These are phyloP conservation scores for Talaromyces pinophilus DNA, from an alignment of 2,329 filamentous ascomycete species.

Conservation along the genomic window DNA sequence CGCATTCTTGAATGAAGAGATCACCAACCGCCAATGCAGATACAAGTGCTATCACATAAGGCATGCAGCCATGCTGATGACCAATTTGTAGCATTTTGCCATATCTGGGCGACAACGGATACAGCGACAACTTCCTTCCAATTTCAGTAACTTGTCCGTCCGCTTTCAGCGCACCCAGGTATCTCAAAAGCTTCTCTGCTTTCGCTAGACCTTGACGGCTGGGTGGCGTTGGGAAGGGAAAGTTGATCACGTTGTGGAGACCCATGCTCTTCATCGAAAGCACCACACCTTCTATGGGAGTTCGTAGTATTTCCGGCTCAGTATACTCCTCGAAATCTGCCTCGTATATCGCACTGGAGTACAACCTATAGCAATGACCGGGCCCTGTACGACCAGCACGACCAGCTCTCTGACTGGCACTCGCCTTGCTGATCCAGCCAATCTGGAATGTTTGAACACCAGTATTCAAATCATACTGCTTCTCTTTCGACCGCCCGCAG, in stretches of 20 bases:
- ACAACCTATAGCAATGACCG: slow-evolving; percentile 92
- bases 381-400: slow-evolving; percentile 94
- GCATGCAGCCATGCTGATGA: slow-evolving; percentile 76
- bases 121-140: slow-evolving; percentile 80
- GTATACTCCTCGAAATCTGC: slow-evolving; percentile 83
- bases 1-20: slow-evolving; percentile 79
- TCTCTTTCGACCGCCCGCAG: slow-evolving; percentile 87
- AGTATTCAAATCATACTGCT: slow-evolving; percentile 80
- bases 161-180: slow-evolving; percentile 75
- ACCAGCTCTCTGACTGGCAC: slow-evolving; percentile 85
- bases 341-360: slow-evolving; percentile 89
- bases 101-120: slow-evolving; percentile 87
- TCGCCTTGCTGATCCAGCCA: slow-evolving; percentile 96
- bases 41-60: slow-evolving; percentile 84
- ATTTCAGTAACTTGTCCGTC: slow-evolving; percentile 75
- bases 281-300: slow-evolving; percentile 89
- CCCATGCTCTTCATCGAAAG: slow-evolving; percentile 95
- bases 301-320: slow-evolving; percentile 83
- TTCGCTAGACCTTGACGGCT: slow-evolving; percentile 72
- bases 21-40: slow-evolving; percentile 86
- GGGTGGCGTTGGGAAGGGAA: slow-evolving; percentile 92
- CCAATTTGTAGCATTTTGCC: slow-evolving; percentile 90
- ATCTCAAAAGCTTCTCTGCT: slow-evolving; percentile 82
- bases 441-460: slow-evolving; percentile 96
- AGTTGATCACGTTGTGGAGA: slow-evolving; percentile 84